These are phyloP conservation scores for Trametes cubensis DNA, from an alignment of 768 basidiomycete genomes.

Conservation along the genomic window DNA sequence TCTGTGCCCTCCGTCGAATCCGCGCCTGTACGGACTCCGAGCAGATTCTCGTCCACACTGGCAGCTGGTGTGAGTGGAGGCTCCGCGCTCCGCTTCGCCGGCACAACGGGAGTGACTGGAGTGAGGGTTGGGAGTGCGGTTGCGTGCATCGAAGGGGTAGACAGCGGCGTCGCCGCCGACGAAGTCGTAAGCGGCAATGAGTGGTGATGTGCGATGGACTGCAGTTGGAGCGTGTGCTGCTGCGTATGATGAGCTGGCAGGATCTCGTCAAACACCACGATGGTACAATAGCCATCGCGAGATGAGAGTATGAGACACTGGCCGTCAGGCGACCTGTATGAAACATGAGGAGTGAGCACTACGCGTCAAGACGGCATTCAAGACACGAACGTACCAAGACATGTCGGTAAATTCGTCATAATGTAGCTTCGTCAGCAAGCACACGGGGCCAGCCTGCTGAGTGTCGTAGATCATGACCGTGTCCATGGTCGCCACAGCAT, in stretches of 20 bases:
- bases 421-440: conserved; percentile 90
- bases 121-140: conserved; percentile 27
- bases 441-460: conserved; percentile 91
- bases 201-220: conserved; percentile 87
- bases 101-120: conserved; percentile 20
- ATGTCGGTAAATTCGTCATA: conserved; percentile 98
- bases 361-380: no score
- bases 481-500: conserved; percentile 96
- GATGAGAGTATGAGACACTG: conserved; percentile 90
- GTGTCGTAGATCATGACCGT: conserved; percentile 95
- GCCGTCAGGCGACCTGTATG: conserved; percentile 89
- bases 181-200: conserved; percentile 42
- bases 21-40: not conserved
- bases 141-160: conserved; percentile 33
- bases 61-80: conserved; percentile 39
- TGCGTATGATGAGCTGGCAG: conserved; percentile 87
- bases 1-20: conserved; percentile 27
- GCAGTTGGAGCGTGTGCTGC: conserved; percentile 87
- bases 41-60: conserved; percentile 31
- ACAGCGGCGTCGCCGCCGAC: conserved; percentile 30
- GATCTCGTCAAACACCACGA: conserved; percentile 93
- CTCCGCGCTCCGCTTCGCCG: conserved; percentile 41
- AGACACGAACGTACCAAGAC: conserved; percentile 69
- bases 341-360: no score
- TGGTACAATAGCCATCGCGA: conserved; percentile 95